phyloP scores from a whole-genome alignment of 2,329 filamentous ascomycete species.

The Hypoxylon sp. region DNA sequence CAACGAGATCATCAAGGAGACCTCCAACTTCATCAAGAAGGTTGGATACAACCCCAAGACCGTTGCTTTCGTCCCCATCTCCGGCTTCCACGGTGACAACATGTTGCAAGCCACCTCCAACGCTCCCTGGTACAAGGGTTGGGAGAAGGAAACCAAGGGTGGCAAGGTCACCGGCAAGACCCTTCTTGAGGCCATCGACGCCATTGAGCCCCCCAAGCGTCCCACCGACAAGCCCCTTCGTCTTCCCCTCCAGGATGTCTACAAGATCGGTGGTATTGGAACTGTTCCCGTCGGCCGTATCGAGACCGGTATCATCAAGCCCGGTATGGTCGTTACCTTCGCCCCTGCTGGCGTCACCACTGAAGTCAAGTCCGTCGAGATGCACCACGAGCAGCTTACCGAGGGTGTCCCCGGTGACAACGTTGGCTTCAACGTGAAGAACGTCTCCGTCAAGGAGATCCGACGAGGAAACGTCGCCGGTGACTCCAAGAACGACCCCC shows the following conservation, averaged over 20 bases:
- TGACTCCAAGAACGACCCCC: slow-evolving; percentile 99
- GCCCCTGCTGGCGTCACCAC: slow-evolving; percentile 99
- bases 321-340: slow-evolving; percentile 95
- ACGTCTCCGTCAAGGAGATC: slow-evolving; percentile 99
- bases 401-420: slow-evolving; percentile 99
- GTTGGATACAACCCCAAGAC: slow-evolving; percentile 99
- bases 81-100: slow-evolving; percentile 99
- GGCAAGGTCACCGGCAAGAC: slow-evolving; percentile 92
- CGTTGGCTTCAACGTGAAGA: slow-evolving; percentile 99
- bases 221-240: slow-evolving; percentile 99
- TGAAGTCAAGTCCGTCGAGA: slow-evolving; percentile 99
- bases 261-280: slow-evolving; percentile 99
- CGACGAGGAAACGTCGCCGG: slow-evolving; percentile 99
- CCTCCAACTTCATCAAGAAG: slow-evolving; percentile 99
- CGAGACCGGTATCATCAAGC: slow-evolving; percentile 97
- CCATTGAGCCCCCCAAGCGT: slow-evolving; percentile 91
- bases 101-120: slow-evolving; percentile 91
- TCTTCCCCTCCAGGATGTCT: slow-evolving; percentile 99
- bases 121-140: slow-evolving; percentile 99
- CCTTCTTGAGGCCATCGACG: slow-evolving; percentile 98
- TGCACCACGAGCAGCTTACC: slow-evolving; percentile 99
- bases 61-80: slow-evolving; percentile 99
- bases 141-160: slow-evolving; percentile 94
- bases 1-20: slow-evolving; percentile 99
- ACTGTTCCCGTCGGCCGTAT: slow-evolving; percentile 99